A percentile compares a stretch with the other conserved stretches of the same genome.
phyloP scores from a whole-genome alignment of 2,329 filamentous ascomycete genomes.

The Xylogone sp. region DNA sequence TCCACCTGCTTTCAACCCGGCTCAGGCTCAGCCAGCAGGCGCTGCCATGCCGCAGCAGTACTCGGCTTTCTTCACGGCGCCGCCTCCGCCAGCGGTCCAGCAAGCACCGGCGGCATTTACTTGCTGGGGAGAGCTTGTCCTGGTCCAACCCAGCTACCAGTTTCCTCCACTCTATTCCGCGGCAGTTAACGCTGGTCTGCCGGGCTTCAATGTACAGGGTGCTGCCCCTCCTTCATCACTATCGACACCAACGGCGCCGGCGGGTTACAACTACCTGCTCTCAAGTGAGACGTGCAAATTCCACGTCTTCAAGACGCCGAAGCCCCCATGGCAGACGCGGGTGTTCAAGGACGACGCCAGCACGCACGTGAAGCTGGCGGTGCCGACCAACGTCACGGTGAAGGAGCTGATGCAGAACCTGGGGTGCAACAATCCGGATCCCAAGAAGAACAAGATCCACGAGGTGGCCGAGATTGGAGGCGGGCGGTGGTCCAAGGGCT shows the following conservation, averaged over 20 bases:
- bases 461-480: constrained; percentile 53
- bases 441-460: constrained; percentile 52
- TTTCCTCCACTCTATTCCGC: background rate
- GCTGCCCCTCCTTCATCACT: too few relatives aligned
- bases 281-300: constrained; percentile 54
- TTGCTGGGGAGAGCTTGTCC: background rate
- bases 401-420: constrained; percentile 55
- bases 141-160: background rate
- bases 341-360: constrained; percentile 34
- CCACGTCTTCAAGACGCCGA: constrained; percentile 47
- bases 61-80: background rate
- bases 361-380: constrained; percentile 45
- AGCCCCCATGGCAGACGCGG: constrained; percentile 46
- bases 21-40: constrained; percentile 1
- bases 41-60: constrained; percentile 2
- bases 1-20: constrained; percentile 6
- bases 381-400: constrained; percentile 50
- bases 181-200: constrained; percentile 13
- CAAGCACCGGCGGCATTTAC: background rate
- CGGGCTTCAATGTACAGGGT: too few relatives aligned
- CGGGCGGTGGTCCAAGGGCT: constrained; percentile 56
- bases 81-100: background rate
- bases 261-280: constrained; percentile 63
- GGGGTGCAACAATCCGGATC: constrained; percentile 47
- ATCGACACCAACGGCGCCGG: too few relatives aligned